These are phyloP conservation scores for Lavandula angustifolia DNA, from an alignment of 257 asterid genomes.

Conservation along the genomic window DNA sequence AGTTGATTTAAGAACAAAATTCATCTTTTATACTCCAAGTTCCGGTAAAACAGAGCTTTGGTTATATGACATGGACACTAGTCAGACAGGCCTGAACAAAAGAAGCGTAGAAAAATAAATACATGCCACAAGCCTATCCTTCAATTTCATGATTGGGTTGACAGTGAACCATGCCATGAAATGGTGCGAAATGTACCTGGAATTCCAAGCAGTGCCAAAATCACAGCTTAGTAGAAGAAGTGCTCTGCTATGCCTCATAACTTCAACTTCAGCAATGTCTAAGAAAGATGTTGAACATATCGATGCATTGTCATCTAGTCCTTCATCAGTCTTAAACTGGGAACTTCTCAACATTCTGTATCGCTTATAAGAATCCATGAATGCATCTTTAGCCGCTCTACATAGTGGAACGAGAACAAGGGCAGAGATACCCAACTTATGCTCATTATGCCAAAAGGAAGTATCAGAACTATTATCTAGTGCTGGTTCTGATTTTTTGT, in stretches of 20 bases:
- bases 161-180: slow-evolving; percentile 1
- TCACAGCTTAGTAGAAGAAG: slow-evolving; percentile 81
- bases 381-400: slow-evolving; percentile 67
- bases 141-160: slow-evolving; percentile 1
- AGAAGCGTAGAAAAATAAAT: background rate
- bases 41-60: slow-evolving; percentile 15
- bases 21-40: background rate
- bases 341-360: slow-evolving; percentile 39
- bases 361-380: slow-evolving; percentile 51
- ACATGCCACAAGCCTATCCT: background rate
- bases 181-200: slow-evolving; percentile 48
- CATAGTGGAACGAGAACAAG: slow-evolving; percentile 60
- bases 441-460: slow-evolving; percentile 66
- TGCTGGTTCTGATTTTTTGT: slow-evolving; percentile 27
- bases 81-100: background rate
- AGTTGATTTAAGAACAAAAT: background rate
- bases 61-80: slow-evolving; percentile 7
- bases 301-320: slow-evolving; percentile 33
- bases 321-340: slow-evolving; percentile 30
- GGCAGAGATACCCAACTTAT: slow-evolving; percentile 83
- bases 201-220: slow-evolving; percentile 94
- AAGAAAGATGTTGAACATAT: slow-evolving; percentile 23
- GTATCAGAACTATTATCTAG: slow-evolving; percentile 32
- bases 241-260: slow-evolving; percentile 84
- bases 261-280: slow-evolving; percentile 47